These are phyloP conservation scores for Xenoacremonium recifei DNA, from an alignment of 2,329 filamentous ascomycete species.

Conservation along the genomic window DNA sequence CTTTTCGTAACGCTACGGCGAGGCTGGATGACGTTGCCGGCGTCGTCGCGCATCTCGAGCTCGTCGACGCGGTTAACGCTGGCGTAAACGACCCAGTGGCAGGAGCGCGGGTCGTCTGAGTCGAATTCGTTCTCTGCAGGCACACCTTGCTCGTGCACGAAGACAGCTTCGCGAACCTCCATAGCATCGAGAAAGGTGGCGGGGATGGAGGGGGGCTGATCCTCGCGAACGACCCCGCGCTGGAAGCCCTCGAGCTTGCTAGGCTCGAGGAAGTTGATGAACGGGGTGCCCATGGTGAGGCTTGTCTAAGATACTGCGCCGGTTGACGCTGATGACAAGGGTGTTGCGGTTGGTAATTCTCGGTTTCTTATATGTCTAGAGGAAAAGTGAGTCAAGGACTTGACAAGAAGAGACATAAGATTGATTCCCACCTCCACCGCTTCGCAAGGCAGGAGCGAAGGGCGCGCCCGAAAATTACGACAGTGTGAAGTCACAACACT, in stretches of 20 bases:
- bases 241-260: constrained; percentile 49
- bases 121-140: constrained; percentile 73
- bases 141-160: constrained; percentile 58
- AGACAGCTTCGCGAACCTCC: constrained; percentile 59
- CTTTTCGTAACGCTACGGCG: constrained; percentile 43
- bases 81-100: constrained; percentile 86
- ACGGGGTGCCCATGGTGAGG: constrained; percentile 49
- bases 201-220: constrained; percentile 49
- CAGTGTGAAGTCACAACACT: no score
- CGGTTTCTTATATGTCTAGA: no score
- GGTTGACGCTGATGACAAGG: no score
- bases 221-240: constrained; percentile 33
- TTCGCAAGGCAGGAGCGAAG: no score
- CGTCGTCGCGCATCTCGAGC: constrained; percentile 42
- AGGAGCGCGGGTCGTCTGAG: constrained; percentile 72
- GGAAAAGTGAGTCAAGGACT: no score
- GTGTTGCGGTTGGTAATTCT: no score
- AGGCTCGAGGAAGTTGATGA: constrained; percentile 48
- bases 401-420: no score
- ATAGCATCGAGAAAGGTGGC: constrained; percentile 62
- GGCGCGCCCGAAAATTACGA: no score
- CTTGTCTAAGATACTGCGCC: no score
- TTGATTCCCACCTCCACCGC: no score
- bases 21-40: constrained; percentile 39
- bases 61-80: constrained; percentile 51